phyloP scores from a whole-genome alignment of 2,329 filamentous ascomycete genomes.

The Nigrograna mackinnonii region DNA sequence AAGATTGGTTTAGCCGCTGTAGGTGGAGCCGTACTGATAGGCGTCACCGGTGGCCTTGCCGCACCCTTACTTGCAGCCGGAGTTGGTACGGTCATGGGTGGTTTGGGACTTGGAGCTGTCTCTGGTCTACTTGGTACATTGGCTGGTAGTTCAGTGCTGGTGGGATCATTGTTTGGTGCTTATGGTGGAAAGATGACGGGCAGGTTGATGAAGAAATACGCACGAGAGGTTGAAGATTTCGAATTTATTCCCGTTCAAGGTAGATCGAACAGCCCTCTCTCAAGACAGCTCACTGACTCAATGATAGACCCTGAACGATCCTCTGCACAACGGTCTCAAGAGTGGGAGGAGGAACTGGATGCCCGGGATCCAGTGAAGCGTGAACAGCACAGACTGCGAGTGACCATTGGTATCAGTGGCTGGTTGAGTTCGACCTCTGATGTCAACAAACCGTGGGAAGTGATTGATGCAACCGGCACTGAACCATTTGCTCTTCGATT shows the following conservation, averaged over 20 bases:
- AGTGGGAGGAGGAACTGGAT: slow-evolving; percentile 29
- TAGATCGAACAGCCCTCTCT: slow-evolving; percentile 6
- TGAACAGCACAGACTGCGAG: slow-evolving; percentile 57
- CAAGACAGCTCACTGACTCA: not conserved
- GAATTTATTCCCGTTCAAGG: slow-evolving; percentile 75
- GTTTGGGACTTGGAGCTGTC: slow-evolving; percentile 73
- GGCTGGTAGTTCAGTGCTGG: slow-evolving; percentile 75
- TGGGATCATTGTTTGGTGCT: slow-evolving; percentile 85
- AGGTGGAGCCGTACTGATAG: slow-evolving; percentile 81
- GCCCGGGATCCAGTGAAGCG: slow-evolving; percentile 27
- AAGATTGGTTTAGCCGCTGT: slow-evolving; percentile 86
- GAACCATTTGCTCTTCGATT: slow-evolving; percentile 84
- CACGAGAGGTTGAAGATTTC: slow-evolving; percentile 84
- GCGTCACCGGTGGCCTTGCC: slow-evolving; percentile 76
- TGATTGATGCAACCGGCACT: slow-evolving; percentile 65
- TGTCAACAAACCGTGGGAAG: slow-evolving; percentile 73
- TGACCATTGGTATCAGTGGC: slow-evolving; percentile 79
- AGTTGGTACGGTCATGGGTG: slow-evolving; percentile 76
- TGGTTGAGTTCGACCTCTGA: slow-evolving; percentile 76
- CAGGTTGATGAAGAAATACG: slow-evolving; percentile 82
- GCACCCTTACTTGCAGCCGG: slow-evolving; percentile 76
- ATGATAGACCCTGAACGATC: slow-evolving; percentile 21
- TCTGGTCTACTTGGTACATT: slow-evolving; percentile 78
- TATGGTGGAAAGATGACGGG: slow-evolving; percentile 81
- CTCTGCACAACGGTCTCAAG: slow-evolving; percentile 17